A percentile compares a stretch with the other conserved stretches of the same genome.
Evolutionary conservation across 179 eudicot genomes (phyloP).

Genomic region (Camellia oleifera): DNA sequence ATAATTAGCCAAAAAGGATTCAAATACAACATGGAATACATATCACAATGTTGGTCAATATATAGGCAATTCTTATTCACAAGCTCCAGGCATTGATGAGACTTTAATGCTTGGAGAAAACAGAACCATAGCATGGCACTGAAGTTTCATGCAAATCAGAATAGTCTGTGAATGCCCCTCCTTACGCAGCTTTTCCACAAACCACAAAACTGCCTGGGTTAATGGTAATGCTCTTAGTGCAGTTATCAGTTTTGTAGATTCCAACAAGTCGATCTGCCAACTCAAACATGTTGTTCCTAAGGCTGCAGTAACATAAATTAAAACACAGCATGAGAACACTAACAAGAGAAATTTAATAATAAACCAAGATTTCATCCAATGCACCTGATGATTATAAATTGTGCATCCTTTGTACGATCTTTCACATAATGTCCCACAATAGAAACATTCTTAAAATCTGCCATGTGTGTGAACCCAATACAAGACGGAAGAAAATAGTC

Average conservation of each 20-base stretch:
- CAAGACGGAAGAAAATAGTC: neutral
- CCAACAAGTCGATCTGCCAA: slow-evolving; percentile 98
- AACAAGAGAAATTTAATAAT: neutral
- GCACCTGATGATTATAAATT: slow-evolving; percentile 95
- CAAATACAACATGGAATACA: neutral
- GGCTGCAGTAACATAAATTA: slow-evolving; percentile 52
- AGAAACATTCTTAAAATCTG: slow-evolving; percentile 98
- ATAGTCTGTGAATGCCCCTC: neutral
- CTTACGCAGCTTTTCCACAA: slow-evolving; percentile 45
- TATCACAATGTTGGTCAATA: neutral
- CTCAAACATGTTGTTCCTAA: slow-evolving; percentile 98
- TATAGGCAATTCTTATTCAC: neutral
- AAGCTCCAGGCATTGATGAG: slow-evolving; percentile 9
- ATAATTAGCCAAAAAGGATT: neutral
- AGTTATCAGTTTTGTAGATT: slow-evolving; percentile 91
- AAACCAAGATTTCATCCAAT: neutral
- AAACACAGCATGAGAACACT: neutral
- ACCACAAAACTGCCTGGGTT: slow-evolving; percentile 86
- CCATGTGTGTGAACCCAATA: neutral
- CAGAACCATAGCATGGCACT: neutral
- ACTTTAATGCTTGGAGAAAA: slow-evolving; percentile 9
- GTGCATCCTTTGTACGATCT: slow-evolving; percentile 97
- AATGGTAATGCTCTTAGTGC: slow-evolving; percentile 94
- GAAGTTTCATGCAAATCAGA: neutral
- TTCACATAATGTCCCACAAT: slow-evolving; percentile 98